Evolutionary conservation across 192 early-diverging fungal species (phyloP), one percentile per base, ranked within the genome.

Genomic region (Backusella morwellensis): DNA sequence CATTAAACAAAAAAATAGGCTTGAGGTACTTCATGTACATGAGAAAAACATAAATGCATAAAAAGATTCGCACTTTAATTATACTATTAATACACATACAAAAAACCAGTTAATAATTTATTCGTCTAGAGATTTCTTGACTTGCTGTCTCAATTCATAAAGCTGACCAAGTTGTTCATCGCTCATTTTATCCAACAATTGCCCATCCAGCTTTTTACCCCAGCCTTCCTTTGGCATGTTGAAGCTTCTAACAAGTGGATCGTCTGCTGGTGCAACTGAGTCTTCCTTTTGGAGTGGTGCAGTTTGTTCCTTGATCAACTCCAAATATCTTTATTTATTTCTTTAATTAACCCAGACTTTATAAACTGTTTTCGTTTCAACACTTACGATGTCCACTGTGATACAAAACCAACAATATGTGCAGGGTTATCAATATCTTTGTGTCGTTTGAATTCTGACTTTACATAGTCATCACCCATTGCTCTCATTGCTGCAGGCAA

Each of bases 401-500:
- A 79, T 5, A 90, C 69, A 73, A 90, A 90, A 19, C 86, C 89
- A 23, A 90, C 83, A 73, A 90, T 86, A 36, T 90, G 85, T 12
- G 85, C 75, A 17, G 89, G 86, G 59, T 90, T 90, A 29, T 87
- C 85, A 50, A 87, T 75, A 72, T 82, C 74, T 66, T 87, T 87
- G 78, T 90, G 89, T 54, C 86, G 83, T 44, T 77, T 80, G 52
- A 90, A 90, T 68, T 90, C 89, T 8, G 89, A 76, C 76, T 88
- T 90, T 70, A 90, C 89, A 78, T 90, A 90, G 32, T 85, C 86
- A 66, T 90, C 87, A 11, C 89, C 89, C n/a, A 90, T 68, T 35
- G 80, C 78, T 9, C 89, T 86, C 76, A 87, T 83, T 47, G 85
- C 77, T 15, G 81, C 72, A 21, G 89, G 89, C 8, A 90, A 59